A percentile compares a stretch with the other conserved stretches of the same genome.
phyloP scores from a whole-genome alignment of 192 early-diverging fungal species.

The Jimgerdemannia flammicorona region DNA sequence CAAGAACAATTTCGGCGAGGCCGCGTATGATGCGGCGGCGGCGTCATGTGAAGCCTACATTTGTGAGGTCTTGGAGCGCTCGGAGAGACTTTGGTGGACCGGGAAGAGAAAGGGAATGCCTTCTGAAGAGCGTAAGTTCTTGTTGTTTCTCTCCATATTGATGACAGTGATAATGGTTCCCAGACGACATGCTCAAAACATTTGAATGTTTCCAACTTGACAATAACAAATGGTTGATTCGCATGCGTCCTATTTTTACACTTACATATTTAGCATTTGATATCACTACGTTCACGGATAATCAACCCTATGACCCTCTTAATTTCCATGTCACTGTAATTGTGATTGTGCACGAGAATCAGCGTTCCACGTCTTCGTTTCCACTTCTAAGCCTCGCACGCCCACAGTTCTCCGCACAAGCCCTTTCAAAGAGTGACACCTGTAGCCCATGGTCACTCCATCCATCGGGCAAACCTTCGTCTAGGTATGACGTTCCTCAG shows the following conservation, averaged over 20 bases:
- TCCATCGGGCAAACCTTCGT: constrained; percentile 43
- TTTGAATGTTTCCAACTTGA: neutral
- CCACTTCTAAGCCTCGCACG: constrained; percentile 34
- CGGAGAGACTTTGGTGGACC: constrained; percentile 47
- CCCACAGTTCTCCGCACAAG: constrained; percentile 46
- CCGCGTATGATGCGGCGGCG: constrained; percentile 75
- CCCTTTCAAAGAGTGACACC: constrained; percentile 45
- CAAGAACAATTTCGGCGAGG: constrained; percentile 64
- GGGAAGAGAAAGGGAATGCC: constrained; percentile 5
- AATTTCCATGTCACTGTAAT: constrained; percentile 54
- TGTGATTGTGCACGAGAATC: constrained; percentile 65
- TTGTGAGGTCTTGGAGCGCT: constrained; percentile 60
- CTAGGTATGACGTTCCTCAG: constrained; percentile 38
- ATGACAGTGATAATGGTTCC: too few relatives aligned
- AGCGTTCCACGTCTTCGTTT: constrained; percentile 52
- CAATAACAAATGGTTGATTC: too few relatives aligned
- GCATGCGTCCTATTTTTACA: neutral
- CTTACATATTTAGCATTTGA: constrained; percentile 2
- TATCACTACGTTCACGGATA: constrained; percentile 18
- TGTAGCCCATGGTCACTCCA: constrained; percentile 61
- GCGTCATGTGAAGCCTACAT: constrained; percentile 59
- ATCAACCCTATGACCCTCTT: constrained; percentile 38
- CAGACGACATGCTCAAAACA: too few relatives aligned
- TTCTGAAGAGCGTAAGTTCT: constrained; percentile 8
- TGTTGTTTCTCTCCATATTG: too few relatives aligned